Evolutionary conservation across 495 filamentous ascomycete species (phyloP), one percentile per base, ranked within the genome.

Genomic region (Trichocladium antarcticum): DNA sequence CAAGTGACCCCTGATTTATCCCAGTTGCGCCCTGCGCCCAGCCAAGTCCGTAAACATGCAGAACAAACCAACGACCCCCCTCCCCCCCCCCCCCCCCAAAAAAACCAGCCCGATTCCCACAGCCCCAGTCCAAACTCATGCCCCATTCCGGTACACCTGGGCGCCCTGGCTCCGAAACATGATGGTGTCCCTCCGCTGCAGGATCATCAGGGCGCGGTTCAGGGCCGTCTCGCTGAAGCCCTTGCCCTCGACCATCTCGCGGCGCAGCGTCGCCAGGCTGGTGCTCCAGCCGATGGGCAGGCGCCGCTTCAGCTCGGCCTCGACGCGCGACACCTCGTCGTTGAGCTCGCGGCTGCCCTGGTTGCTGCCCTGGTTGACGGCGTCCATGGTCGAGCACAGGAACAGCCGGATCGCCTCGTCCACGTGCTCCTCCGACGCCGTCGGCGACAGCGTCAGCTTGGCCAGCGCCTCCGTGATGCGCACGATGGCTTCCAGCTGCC

Each of bases 331-430:
- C 4, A 84, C 83, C 61, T 96, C 90, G 45, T 93, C 88, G 70
- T 86, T 88, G 42, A 96, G 74, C 68, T 97, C 92, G 56, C 82
- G 82, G 66, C 76, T 86, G 39, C 84, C 85, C 50, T 84, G 78
- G 43, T 79, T 81, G 46, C 83, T 80, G 22, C 90, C 92, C 58
- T 95, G 87, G 37, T 85, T 87, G 35, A 96, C 87, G 3, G 92
- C 92, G 65, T 99, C 90, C 92, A 99, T 99, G 42, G 92, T 99
- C 1, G 80, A 86, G 37, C 90, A 93, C 5, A 99, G 71, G 82
- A 99, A 99, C 24, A 99, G 78, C 0, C 93, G 83, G 59, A 99
- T 99, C 1, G 93, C 92, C 70, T 99, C 92, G 62, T 99, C 89
- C 42, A 99, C 92, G 65, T 99, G 92, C 43, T 78, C 73, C 65